phyloP scores from a whole-genome alignment of 2,329 filamentous ascomycete species.

The Monosporascus cannonballus region DNA sequence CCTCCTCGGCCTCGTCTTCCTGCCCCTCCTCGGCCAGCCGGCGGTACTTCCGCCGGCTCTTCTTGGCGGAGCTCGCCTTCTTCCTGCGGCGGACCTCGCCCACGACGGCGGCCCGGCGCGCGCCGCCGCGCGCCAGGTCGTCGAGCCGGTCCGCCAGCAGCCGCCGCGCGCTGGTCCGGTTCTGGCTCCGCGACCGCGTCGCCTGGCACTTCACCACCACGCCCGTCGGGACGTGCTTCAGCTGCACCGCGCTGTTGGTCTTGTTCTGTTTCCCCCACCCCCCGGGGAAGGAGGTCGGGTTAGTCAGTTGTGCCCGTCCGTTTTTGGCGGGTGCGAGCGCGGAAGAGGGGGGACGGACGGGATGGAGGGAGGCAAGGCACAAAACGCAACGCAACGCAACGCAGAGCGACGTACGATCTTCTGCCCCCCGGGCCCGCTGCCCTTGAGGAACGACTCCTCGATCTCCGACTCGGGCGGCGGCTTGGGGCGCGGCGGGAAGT shows the following conservation, averaged over 20 bases:
- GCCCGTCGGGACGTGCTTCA: constrained; percentile 84
- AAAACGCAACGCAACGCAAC: background rate
- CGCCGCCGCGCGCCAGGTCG: constrained; percentile 62
- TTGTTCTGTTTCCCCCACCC: constrained; percentile 61
- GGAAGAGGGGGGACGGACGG: background rate
- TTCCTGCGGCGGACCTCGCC: constrained; percentile 58
- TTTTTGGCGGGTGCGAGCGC: constrained; percentile 2
- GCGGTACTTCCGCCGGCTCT: constrained; percentile 74
- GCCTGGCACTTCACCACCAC: constrained; percentile 92
- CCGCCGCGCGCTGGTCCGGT: constrained; percentile 76
- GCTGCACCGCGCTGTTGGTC: constrained; percentile 89
- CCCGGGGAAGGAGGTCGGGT: background rate
- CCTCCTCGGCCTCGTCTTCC: constrained; percentile 13
- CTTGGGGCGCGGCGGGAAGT: constrained; percentile 68
- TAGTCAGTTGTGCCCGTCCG: background rate
- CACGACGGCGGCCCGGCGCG: constrained; percentile 61
- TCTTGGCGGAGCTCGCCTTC: constrained; percentile 73
- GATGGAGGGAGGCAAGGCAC: background rate
- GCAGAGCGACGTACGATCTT: constrained; percentile 63
- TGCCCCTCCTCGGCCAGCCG: constrained; percentile 48
- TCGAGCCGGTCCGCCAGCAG: constrained; percentile 73
- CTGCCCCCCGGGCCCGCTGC: constrained; percentile 87
- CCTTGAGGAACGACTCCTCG: constrained; percentile 80
- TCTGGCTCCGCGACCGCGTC: constrained; percentile 80
- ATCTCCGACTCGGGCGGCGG: constrained; percentile 73